A percentile compares a stretch with the other conserved stretches of the same genome.
These are phyloP conservation scores for Marasmius oreades DNA, from an alignment of 1,284 basidiomycete species.

Conservation along the genomic window DNA sequence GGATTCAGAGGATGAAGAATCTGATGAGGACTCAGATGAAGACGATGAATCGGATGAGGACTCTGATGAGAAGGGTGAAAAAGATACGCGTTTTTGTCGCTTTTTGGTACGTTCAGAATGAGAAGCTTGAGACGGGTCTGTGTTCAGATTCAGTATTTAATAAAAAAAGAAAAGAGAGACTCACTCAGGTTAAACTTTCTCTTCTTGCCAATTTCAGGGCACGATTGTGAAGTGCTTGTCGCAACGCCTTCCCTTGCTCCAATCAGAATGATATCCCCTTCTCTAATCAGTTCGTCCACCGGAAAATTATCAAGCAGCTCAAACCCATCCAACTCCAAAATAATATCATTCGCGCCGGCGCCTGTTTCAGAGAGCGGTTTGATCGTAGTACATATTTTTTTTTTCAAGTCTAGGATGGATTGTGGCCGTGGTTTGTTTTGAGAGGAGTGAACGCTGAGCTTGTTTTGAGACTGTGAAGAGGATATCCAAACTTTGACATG, in stretches of 20 bases:
- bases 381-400: constrained; percentile 11
- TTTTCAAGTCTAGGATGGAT: constrained; percentile 9
- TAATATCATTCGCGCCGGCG: constrained; percentile 1
- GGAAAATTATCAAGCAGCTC: constrained; percentile 14
- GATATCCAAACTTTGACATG: constrained; percentile 14
- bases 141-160: background rate
- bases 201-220: constrained; percentile 3
- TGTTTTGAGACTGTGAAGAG: background rate
- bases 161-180: background rate
- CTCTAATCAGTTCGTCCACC: constrained; percentile 9
- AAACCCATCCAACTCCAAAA: constrained; percentile 13
- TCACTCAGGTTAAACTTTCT: constrained; percentile 3
- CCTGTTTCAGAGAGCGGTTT: constrained; percentile 3
- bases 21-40: constrained; percentile 4
- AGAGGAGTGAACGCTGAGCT: background rate
- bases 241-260: background rate
- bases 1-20: background rate
- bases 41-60: background rate
- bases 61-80: background rate
- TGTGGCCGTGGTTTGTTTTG: background rate
- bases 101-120: background rate
- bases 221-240: background rate
- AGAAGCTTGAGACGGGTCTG: background rate
- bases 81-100: background rate
- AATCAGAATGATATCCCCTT: constrained; percentile 12